phyloP scores from a whole-genome alignment of 177 flowering plant species.

The Vitis hybrid region DNA sequence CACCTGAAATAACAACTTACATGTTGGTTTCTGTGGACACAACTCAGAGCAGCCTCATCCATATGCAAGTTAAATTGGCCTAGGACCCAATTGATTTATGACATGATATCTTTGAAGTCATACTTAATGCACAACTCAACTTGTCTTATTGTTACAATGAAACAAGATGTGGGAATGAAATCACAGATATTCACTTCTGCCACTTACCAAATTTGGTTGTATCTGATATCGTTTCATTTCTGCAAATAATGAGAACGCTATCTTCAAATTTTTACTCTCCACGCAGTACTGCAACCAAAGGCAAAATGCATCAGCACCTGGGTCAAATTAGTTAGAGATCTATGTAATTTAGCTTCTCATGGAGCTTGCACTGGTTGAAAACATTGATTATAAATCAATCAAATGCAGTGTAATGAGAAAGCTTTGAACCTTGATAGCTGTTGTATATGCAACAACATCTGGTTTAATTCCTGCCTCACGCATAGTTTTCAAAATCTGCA shows the following conservation, averaged over 20 bases:
- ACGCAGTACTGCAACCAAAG: conserved; percentile 68
- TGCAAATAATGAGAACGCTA: conserved; percentile 66
- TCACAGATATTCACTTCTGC: neutral
- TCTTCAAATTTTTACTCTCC: conserved; percentile 42
- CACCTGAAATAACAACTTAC: conserved; percentile 52
- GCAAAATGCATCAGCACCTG: conserved; percentile 15
- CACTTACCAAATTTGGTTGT: conserved; percentile 76
- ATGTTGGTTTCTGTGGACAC: neutral
- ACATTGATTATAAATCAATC: neutral
- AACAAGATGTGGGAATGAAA: neutral
- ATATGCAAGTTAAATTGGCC: no score
- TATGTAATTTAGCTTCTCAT: neutral
- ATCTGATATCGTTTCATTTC: conserved; percentile 72
- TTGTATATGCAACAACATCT: conserved; percentile 83
- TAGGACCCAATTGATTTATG: no score
- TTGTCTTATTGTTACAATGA: neutral
- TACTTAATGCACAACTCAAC: neutral
- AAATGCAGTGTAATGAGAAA: conserved; percentile 3
- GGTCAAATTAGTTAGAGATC: neutral
- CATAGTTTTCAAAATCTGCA: conserved; percentile 75
- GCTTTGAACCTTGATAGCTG: conserved; percentile 72
- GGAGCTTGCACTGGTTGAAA: neutral
- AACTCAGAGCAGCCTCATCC: neutral
- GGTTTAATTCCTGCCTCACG: conserved; percentile 59
- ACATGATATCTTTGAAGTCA: no score